Evolutionary conservation across 495 filamentous ascomycete species (phyloP).

Genomic region (Neurospora sp.): DNA sequence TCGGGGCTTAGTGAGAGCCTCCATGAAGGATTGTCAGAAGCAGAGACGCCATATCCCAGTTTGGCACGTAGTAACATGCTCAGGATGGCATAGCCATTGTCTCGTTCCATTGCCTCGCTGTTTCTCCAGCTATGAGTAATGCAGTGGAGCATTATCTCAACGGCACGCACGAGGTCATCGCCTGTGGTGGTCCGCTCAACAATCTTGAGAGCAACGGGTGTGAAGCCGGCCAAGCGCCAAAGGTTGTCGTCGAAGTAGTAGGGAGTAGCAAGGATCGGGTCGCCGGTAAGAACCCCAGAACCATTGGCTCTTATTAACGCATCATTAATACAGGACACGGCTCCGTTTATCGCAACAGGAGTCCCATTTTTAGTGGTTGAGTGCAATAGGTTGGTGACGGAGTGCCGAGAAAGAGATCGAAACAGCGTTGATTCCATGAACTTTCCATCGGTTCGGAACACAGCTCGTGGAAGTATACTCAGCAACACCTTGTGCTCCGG

Average conservation of each 20-base stretch:
- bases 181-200: conserved; percentile 63
- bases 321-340: conserved; percentile 81
- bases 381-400: conserved; percentile 60
- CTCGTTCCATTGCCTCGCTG: conserved; percentile 95
- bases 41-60: conserved; percentile 42
- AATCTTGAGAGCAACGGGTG: conserved; percentile 71
- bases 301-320: conserved; percentile 69
- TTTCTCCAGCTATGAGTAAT: conserved; percentile 90
- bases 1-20: conserved; percentile 32
- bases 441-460: conserved; percentile 66
- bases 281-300: conserved; percentile 68
- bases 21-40: conserved; percentile 29
- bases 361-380: conserved; percentile 63
- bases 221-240: conserved; percentile 83
- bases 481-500: conserved; percentile 76
- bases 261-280: conserved; percentile 70
- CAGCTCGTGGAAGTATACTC: conserved; percentile 67
- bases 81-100: conserved; percentile 88
- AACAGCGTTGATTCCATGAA: conserved; percentile 65
- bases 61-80: conserved; percentile 68
- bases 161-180: conserved; percentile 60
- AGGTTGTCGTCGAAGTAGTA: conserved; percentile 82
- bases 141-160: conserved; percentile 73
- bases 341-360: conserved; percentile 77
- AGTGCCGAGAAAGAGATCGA: conserved; percentile 62